These are phyloP conservation scores for Trypanosoma cruzi DNA, from an alignment of 208 protist species.

Conservation along the genomic window DNA sequence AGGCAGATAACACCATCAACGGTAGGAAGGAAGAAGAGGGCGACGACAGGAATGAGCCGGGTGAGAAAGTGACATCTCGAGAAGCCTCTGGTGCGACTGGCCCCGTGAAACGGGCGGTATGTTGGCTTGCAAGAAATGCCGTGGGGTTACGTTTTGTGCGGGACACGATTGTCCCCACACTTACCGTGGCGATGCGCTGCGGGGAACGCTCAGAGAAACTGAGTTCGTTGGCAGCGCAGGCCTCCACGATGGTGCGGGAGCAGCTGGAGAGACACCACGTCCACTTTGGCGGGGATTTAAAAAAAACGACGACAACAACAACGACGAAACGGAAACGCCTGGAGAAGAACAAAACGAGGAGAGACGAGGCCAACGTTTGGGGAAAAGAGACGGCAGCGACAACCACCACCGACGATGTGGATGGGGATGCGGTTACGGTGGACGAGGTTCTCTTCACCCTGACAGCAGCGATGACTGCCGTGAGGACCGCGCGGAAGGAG, in stretches of 20 bases:
- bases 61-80: slow-evolving; percentile 1
- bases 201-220: slow-evolving; percentile 57
- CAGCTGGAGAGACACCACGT: slow-evolving; percentile 72
- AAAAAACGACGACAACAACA: neutral
- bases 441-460: slow-evolving; percentile 34
- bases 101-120: slow-evolving; percentile 9
- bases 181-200: slow-evolving; percentile 47
- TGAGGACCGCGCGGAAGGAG: slow-evolving; percentile 19
- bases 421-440: neutral
- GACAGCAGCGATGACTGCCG: slow-evolving; percentile 3
- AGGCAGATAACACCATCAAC: neutral
- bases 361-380: slow-evolving; percentile 24
- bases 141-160: slow-evolving; percentile 35
- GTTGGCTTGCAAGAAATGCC: slow-evolving; percentile 42
- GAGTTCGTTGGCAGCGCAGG: slow-evolving; percentile 55
- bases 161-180: slow-evolving; percentile 46
- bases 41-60: neutral
- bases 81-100: slow-evolving; percentile 10
- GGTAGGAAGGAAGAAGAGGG: neutral
- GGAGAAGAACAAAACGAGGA: slow-evolving; percentile 5
- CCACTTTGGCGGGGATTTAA: slow-evolving; percentile 3
- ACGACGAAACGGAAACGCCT: neutral
- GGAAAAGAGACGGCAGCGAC: neutral
- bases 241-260: slow-evolving; percentile 54
- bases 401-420: neutral